Evolutionary conservation across 2,329 filamentous ascomycete species (phyloP).

Genomic region (Paraphaeosphaeria minitans): DNA sequence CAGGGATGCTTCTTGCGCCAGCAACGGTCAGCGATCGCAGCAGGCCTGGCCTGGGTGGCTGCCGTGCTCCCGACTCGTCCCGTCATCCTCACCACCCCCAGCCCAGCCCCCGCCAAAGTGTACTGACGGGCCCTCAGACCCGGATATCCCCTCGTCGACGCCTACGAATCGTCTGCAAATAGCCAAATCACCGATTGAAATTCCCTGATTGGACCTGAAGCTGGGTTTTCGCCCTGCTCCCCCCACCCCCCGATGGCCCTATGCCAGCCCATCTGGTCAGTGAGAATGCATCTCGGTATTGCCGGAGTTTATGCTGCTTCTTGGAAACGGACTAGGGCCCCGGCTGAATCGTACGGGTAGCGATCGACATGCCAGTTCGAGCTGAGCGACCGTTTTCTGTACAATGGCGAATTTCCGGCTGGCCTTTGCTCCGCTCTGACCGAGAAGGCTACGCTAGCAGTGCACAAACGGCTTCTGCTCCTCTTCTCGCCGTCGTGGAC

Average conservation of each 20-base stretch:
- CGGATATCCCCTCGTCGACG: slow-evolving; percentile 8
- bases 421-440: slow-evolving; percentile 2
- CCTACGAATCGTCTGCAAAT: slow-evolving; percentile 12
- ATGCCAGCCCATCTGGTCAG: slow-evolving; percentile 13
- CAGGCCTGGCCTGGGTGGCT: slow-evolving; percentile 36
- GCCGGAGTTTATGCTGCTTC: slow-evolving; percentile 24
- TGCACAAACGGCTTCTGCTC: background rate
- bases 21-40: slow-evolving; percentile 41
- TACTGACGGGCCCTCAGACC: slow-evolving; percentile 11
- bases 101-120: slow-evolving; percentile 18
- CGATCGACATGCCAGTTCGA: slow-evolving; percentile 32
- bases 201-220: slow-evolving; percentile 17
- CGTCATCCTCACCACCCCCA: slow-evolving; percentile 24
- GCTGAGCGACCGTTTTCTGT: slow-evolving; percentile 27
- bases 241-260: slow-evolving; percentile 7
- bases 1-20: slow-evolving; percentile 36
- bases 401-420: slow-evolving; percentile 12
- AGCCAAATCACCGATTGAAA: slow-evolving; percentile 8
- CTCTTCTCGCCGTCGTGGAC: background rate
- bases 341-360: slow-evolving; percentile 32
- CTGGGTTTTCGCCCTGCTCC: slow-evolving; percentile 13
- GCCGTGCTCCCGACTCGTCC: slow-evolving; percentile 39
- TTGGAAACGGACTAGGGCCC: slow-evolving; percentile 23
- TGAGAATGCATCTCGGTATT: slow-evolving; percentile 19
- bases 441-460: background rate